These are phyloP conservation scores for Alnus glutinosa DNA, from an alignment of 306 rosid species.

Conservation along the genomic window DNA sequence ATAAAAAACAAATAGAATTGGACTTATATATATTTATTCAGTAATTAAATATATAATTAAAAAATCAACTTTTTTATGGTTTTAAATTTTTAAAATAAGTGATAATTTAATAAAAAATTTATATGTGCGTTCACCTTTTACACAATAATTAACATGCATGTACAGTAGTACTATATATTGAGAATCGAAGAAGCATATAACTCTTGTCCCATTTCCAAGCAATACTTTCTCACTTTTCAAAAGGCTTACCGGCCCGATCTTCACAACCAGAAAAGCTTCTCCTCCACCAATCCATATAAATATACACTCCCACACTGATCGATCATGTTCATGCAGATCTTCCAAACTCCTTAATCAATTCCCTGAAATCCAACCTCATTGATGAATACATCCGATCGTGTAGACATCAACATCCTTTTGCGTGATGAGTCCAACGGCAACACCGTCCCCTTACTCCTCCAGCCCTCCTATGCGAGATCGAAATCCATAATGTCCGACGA, in stretches of 20 bases:
- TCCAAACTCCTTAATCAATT: neutral
- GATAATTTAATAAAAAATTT: too few species aligned
- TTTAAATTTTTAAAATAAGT: too few species aligned
- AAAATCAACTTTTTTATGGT: too few species aligned
- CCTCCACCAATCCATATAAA: neutral
- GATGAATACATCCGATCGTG: conserved; percentile 20
- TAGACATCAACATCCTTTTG: conserved; percentile 24
- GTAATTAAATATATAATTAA: too few species aligned
- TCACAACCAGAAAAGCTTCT: neutral
- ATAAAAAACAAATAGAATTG: too few species aligned
- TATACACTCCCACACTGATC: neutral
- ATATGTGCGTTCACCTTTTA: too few species aligned
- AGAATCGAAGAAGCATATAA: neutral
- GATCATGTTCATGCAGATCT: neutral
- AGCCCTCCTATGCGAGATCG: conserved; percentile 56
- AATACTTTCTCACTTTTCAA: neutral
- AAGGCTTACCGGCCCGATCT: neutral
- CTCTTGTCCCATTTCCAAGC: neutral
- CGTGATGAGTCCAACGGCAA: conserved; percentile 4
- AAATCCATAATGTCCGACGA: conserved; percentile 56
- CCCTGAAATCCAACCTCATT: neutral
- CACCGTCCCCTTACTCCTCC: conserved; percentile 55
- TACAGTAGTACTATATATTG: too few species aligned
- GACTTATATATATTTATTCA: too few species aligned
- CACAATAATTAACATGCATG: too few species aligned